Base-by-base conservation (phyloP, 1,139 yeast genomes). In the Yamadazyma membranifaciens region DNA sequence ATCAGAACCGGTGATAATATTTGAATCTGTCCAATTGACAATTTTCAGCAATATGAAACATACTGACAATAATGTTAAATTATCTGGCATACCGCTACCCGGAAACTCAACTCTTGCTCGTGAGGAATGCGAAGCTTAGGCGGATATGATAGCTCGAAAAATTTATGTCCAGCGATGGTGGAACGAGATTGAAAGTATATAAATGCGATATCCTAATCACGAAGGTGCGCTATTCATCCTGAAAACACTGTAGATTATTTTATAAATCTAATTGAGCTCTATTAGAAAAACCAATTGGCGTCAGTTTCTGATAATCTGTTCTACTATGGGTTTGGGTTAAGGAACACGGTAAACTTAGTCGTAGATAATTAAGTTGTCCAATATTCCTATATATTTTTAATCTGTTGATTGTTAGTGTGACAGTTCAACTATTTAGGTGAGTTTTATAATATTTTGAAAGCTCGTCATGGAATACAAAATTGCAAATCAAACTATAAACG, bases 181-280 rank as follows among this genome's bases (percentile, higher is more conserved):
- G 22, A 25, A 25, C 28, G 28, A 25, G 10, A 11, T 25, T 25
- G 28, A n/a, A n/a, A 25, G 10, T 7, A 25, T 4, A 7, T 25
- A 7, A 25, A 25, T 33, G 39, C 42, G 39, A 39, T 39, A 39
- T 39, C 38, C 39, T 13, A 33, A 30, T 39, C 11, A 32, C 14
- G 28, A 34, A 31, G 41, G 41, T 39, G 36, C 38, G 41, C 11
- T 39, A 27, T 35, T 35, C 41, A 39, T 39, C 42, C 37, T 15
- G 42, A 36, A 39, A 39, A 32, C 29, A 36, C 42, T 33, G 42
- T 40, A 37, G n/a, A n/a, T n/a, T n/a, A n/a, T n/a, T n/a, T n/a
- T n/a, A n/a, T n/a, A n/a, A n/a, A n/a, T n/a, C n/a, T n/a, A n/a
- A n/a, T n/a, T n/a, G n/a, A n/a, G n/a, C n/a, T n/a, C n/a, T n/a